Evolutionary conservation across 345 rosid species (phyloP), one percentile per base, ranked within the genome.

Genomic region (Arabis alpina): DNA sequence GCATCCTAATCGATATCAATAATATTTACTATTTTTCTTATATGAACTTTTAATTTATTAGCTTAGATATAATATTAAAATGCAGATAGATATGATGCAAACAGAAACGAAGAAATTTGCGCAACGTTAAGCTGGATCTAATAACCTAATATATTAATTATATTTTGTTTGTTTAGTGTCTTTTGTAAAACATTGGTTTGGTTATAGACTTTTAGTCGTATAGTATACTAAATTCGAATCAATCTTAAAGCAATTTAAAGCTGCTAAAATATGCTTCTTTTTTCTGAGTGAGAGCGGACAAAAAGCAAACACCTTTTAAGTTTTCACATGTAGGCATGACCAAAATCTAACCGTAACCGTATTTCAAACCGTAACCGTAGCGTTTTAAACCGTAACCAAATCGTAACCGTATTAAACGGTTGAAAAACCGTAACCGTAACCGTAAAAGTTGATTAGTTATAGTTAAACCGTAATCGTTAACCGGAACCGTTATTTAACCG

Each of bases 321-420:
- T 24, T 64, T 47, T 40, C 59, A 73, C 76, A 64, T 72, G 71
- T 50, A n/a, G n/a, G n/a, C n/a, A n/a, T n/a, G n/a, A n/a, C n/a
- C n/a, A n/a, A n/a, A n/a, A n/a, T n/a, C n/a, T n/a, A n/a, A n/a
- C n/a, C n/a, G n/a, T n/a, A n/a, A n/a, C n/a, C n/a, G n/a, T n/a
- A n/a, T n/a, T n/a, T n/a, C n/a, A n/a, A n/a, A n/a, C n/a, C n/a
- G n/a, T n/a, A n/a, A n/a, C n/a, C n/a, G n/a, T n/a, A n/a, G n/a
- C n/a, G n/a, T n/a, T n/a, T n/a, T n/a, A n/a, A n/a, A n/a, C n/a
- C n/a, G n/a, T n/a, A n/a, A n/a, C n/a, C n/a, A n/a, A n/a, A n/a
- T n/a, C n/a, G n/a, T n/a, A n/a, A n/a, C n/a, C n/a, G n/a, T n/a
- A n/a, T n/a, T n/a, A n/a, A n/a, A n/a, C n/a, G n/a, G n/a, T n/a